Conservation (phyloP, 2,329 filamentous ascomycete species). For the Colletotrichum echinochloae region DNA sequence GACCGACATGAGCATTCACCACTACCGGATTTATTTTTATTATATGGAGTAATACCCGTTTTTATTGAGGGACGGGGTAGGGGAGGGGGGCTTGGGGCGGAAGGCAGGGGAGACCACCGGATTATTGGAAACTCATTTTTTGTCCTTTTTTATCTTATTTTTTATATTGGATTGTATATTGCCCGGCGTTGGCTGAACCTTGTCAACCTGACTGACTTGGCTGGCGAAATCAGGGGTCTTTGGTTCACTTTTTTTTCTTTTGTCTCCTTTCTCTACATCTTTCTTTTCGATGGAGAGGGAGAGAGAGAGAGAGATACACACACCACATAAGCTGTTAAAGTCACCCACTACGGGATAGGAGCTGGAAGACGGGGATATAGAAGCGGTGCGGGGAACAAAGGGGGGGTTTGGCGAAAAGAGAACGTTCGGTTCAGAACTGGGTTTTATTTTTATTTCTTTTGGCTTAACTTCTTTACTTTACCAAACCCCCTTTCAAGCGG, state of each 20-base stretch:
- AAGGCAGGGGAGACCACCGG: neutral
- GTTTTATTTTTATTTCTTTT: neutral
- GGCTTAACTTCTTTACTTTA: too few species aligned
- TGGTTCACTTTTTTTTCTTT: neutral
- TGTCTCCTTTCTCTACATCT: neutral
- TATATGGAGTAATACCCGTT: neutral
- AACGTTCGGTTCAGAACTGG: conserved; percentile 13
- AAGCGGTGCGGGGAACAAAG: too few species aligned
- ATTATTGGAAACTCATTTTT: neutral
- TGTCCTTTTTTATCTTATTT: neutral
- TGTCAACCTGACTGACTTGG: neutral
- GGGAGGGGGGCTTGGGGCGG: neutral
- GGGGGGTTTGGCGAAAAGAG: neutral
- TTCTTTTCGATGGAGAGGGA: neutral
- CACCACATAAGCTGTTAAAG: conserved; percentile 1
- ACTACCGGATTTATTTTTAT: conserved; percentile 1
- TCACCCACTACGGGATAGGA: neutral
- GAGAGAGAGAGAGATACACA: neutral
- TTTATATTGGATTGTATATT: neutral
- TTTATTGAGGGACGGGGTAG: neutral
- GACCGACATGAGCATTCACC: conserved; percentile 37
- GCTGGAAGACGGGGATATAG: conserved; percentile 1
- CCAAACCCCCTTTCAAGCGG: conserved; percentile 1
- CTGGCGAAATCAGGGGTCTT: conserved; percentile 4
- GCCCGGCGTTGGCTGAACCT: neutral